phyloP scores from a whole-genome alignment of 2,329 filamentous ascomycete genomes.

The Botrytis fragariae region DNA sequence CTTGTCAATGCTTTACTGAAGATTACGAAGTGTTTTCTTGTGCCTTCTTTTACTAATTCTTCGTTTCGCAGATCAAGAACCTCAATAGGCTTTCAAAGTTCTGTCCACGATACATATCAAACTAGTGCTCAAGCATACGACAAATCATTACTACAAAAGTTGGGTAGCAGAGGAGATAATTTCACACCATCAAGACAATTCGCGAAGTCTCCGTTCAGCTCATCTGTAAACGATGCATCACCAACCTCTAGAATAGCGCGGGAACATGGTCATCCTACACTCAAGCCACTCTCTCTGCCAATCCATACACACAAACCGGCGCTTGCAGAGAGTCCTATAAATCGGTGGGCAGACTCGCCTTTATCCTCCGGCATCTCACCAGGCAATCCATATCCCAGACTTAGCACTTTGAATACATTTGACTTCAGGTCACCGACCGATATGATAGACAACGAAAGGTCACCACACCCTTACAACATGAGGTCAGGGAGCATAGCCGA shows the following conservation, averaged over 20 bases:
- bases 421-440: constrained; percentile 38
- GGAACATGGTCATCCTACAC: constrained; percentile 34
- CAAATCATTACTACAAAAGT: constrained; percentile 40
- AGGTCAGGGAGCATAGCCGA: constrained; percentile 48
- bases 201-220: constrained; percentile 35
- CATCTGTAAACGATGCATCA: constrained; percentile 37
- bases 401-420: constrained; percentile 28
- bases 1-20: constrained; percentile 7
- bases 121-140: constrained; percentile 41
- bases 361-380: constrained; percentile 36
- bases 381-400: constrained; percentile 30
- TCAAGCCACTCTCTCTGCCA: constrained; percentile 40
- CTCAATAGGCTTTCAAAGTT: constrained; percentile 37
- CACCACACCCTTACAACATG: constrained; percentile 37
- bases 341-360: constrained; percentile 37
- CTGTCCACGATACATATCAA: constrained; percentile 39
- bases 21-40: neutral
- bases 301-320: constrained; percentile 34
- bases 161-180: constrained; percentile 38
- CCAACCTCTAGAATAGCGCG: constrained; percentile 37
- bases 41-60: constrained; percentile 19
- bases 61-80: constrained; percentile 28
- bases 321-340: constrained; percentile 35
- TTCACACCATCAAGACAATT: constrained; percentile 37
- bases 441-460: constrained; percentile 35